A percentile compares a stretch with the other conserved stretches of the same genome.
Conservation (phyloP, 768 basidiomycete species). For the Boletus edulis region DNA sequence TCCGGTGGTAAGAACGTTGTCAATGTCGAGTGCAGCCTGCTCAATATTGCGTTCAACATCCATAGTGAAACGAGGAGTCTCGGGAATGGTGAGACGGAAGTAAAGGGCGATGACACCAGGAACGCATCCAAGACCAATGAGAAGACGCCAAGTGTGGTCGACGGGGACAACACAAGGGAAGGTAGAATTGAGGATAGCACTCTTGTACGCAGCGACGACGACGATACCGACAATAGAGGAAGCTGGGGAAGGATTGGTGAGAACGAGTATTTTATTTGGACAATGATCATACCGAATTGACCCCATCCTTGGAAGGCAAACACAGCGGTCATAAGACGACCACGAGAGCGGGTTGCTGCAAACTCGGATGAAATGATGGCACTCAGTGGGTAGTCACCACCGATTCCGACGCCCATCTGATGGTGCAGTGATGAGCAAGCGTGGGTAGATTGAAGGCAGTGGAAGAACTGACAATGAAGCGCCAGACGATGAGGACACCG, state of each 20-base stretch:
- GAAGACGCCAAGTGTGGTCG: slow-evolving; percentile 81
- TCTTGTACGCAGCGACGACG: slow-evolving; percentile 67
- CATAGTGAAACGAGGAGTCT: slow-evolving; percentile 91
- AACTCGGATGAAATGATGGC: slow-evolving; percentile 91
- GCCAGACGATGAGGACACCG: slow-evolving; percentile 79
- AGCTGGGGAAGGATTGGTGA: slow-evolving; percentile 32
- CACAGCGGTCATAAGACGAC: slow-evolving; percentile 86
- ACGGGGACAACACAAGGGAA: slow-evolving; percentile 44
- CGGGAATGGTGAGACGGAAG: slow-evolving; percentile 91
- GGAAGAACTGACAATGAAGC: slow-evolving; percentile 54
- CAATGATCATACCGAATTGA: slow-evolving; percentile 55
- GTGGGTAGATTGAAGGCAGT: background rate
- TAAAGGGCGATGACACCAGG: slow-evolving; percentile 82
- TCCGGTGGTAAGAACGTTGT: slow-evolving; percentile 57
- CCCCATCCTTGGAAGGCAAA: slow-evolving; percentile 90
- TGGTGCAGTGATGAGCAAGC: background rate
- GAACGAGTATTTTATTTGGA: background rate
- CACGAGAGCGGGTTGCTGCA: slow-evolving; percentile 70
- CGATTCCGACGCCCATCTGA: slow-evolving; percentile 79
- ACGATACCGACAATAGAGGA: slow-evolving; percentile 68
- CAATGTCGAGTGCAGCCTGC: slow-evolving; percentile 72
- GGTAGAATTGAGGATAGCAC: slow-evolving; percentile 45
- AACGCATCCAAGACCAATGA: slow-evolving; percentile 85
- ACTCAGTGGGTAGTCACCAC: slow-evolving; percentile 84
- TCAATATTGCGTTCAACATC: slow-evolving; percentile 82